These are phyloP conservation scores for Xylaria sp. DNA, from an alignment of 2,329 filamentous ascomycete species.

Conservation along the genomic window DNA sequence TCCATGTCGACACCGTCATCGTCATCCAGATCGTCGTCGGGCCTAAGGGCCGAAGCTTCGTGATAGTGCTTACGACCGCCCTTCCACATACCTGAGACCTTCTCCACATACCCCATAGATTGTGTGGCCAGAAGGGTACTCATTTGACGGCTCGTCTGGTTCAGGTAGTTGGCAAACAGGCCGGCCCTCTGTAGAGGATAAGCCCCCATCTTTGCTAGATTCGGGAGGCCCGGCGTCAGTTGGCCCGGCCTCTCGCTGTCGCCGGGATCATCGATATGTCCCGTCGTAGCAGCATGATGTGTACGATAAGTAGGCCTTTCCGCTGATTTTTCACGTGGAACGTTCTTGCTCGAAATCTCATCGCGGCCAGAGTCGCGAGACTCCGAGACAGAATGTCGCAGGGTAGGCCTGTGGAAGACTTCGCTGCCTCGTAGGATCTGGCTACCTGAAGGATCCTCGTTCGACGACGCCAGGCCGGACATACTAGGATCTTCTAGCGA, in stretches of 20 bases:
- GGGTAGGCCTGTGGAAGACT: conserved; percentile 81
- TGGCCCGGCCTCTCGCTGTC: conserved; percentile 32
- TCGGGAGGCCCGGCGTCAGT: conserved; percentile 49
- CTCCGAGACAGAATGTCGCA: conserved; percentile 54
- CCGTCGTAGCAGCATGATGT: conserved; percentile 40
- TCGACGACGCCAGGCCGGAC: conserved; percentile 70
- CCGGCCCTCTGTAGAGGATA: conserved; percentile 85
- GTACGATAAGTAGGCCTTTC: conserved; percentile 17
- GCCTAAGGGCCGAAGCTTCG: conserved; percentile 55
- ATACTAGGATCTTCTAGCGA: conserved; percentile 74
- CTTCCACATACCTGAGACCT: conserved; percentile 96
- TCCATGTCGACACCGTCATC: conserved; percentile 68
- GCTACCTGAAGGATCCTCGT: conserved; percentile 83
- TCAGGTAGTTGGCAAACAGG: conserved; percentile 80
- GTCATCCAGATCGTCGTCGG: conserved; percentile 58
- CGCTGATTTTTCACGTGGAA: conserved; percentile 19
- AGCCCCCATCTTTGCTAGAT: conserved; percentile 62
- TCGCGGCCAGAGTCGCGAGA: conserved; percentile 31
- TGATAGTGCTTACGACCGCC: conserved; percentile 89
- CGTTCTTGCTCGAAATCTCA: conserved; percentile 18
- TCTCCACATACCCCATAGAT: conserved; percentile 95
- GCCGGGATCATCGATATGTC: conserved; percentile 38
- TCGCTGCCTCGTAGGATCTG: conserved; percentile 87
- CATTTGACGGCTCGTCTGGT: conserved; percentile 78
- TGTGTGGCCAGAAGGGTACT: conserved; percentile 82